Evolutionary conservation across 352 stramenopile species (phyloP).

Genomic region (Thalassiosira exigua): DNA sequence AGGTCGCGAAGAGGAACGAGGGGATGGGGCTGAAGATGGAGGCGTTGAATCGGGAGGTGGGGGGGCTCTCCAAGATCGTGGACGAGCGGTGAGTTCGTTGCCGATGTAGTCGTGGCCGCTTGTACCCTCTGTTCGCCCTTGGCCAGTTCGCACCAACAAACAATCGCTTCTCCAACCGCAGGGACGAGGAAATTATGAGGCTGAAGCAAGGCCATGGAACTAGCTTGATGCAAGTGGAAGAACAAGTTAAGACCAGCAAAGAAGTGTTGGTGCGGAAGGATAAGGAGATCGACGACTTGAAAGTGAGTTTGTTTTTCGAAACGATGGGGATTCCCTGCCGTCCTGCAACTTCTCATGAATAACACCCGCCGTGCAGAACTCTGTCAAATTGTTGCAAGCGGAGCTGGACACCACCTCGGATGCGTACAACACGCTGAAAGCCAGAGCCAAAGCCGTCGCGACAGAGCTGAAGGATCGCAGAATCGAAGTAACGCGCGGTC

Average conservation of each 20-base stretch:
- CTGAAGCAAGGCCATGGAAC: conserved; percentile 61
- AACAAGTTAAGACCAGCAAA: conserved; percentile 46
- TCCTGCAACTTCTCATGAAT: too few species aligned
- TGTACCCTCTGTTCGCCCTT: too few species aligned
- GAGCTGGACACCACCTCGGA: conserved; percentile 62
- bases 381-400: conserved; percentile 43
- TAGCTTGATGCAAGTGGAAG: conserved; percentile 58
- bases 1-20: conserved; percentile 58
- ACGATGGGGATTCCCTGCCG: too few species aligned
- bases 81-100: conserved; percentile 61
- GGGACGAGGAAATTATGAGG: conserved; percentile 65
- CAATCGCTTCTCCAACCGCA: too few species aligned
- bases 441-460: conserved; percentile 74
- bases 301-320: too few species aligned
- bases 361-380: conserved; percentile 29
- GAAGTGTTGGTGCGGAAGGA: conserved; percentile 53
- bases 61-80: conserved; percentile 64
- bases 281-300: conserved; percentile 50
- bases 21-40: conserved; percentile 64
- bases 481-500: conserved; percentile 77
- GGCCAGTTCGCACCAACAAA: too few species aligned
- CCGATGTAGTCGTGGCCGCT: too few species aligned
- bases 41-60: conserved; percentile 70
- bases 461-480: conserved; percentile 82
- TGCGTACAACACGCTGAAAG: conserved; percentile 75